Percentiles rank a stretch among this genome's conserved stretches.
Evolutionary conservation across 768 basidiomycete genomes (phyloP).

Genomic region (Cyclocybe aegerita): DNA sequence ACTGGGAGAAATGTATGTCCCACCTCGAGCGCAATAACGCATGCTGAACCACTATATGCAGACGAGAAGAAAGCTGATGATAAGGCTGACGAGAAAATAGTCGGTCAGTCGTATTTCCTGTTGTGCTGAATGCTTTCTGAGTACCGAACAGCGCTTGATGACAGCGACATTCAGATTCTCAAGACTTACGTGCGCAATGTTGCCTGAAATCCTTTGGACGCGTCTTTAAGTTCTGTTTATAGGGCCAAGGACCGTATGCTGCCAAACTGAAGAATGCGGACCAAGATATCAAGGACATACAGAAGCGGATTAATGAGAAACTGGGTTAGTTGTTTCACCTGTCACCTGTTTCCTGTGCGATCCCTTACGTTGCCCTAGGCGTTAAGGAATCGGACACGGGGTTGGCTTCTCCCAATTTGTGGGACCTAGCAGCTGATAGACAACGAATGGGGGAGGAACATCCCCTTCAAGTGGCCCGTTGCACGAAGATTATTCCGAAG

Average conservation of each 20-base stretch:
- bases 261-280: slow-evolving; percentile 85
- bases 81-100: slow-evolving; percentile 93
- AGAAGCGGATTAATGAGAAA: slow-evolving; percentile 97
- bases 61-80: slow-evolving; percentile 85
- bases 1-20: slow-evolving; percentile 96
- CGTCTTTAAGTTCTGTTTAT: slow-evolving; percentile 9
- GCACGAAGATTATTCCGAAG: slow-evolving; percentile 95
- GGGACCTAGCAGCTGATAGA: slow-evolving; percentile 94
- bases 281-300: slow-evolving; percentile 90
- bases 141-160: slow-evolving; percentile 74
- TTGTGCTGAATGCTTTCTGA: not conserved
- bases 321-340: slow-evolving; percentile 58
- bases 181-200: slow-evolving; percentile 83
- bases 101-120: slow-evolving; percentile 45
- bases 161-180: slow-evolving; percentile 97
- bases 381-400: slow-evolving; percentile 99
- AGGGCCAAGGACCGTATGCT: slow-evolving; percentile 99
- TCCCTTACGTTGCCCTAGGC: slow-evolving; percentile 39
- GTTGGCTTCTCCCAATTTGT: slow-evolving; percentile 92
- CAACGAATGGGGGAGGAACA: slow-evolving; percentile 91
- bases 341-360: not conserved
- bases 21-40: not conserved
- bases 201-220: not conserved
- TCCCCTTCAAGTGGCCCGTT: slow-evolving; percentile 94
- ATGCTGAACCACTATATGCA: slow-evolving; percentile 26